phyloP scores from a whole-genome alignment of 2,329 filamentous ascomycete species.

The Chrysosphaeria jannelii region DNA sequence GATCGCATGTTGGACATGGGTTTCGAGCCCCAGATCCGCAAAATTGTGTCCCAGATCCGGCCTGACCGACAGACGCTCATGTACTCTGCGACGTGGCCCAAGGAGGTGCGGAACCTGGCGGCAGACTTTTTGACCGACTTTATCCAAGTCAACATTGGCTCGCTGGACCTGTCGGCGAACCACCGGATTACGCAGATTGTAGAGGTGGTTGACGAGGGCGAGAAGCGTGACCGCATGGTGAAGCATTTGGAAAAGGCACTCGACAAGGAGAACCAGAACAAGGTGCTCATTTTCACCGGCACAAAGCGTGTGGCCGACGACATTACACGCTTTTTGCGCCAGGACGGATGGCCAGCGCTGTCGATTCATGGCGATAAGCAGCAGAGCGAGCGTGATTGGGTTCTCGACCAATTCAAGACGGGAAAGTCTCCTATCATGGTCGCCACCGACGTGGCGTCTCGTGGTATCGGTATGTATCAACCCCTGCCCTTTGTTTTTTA shows the following conservation, averaged over 20 bases:
- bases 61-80: constrained; percentile 97
- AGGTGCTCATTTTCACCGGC: constrained; percentile 79
- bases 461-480: constrained; percentile 97
- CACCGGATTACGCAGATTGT: constrained; percentile 95
- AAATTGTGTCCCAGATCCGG: constrained; percentile 92
- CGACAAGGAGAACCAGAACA: constrained; percentile 84
- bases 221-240: constrained; percentile 93
- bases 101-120: constrained; percentile 83
- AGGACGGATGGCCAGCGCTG: constrained; percentile 90
- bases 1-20: constrained; percentile 99
- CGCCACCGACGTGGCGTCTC: constrained; percentile 95
- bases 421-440: constrained; percentile 99
- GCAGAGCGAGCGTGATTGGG: constrained; percentile 98
- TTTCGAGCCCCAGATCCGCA: constrained; percentile 98
- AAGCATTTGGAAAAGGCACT: constrained; percentile 95
- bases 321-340: constrained; percentile 86
- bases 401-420: constrained; percentile 97
- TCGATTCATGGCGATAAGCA: constrained; percentile 99
- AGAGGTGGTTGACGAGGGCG: constrained; percentile 81
- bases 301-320: constrained; percentile 93
- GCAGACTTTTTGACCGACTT: constrained; percentile 79
- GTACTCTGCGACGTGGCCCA: constrained; percentile 99
- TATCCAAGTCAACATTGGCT: constrained; percentile 97
- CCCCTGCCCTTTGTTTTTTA: constrained; percentile 9
- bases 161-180: constrained; percentile 85